Evolutionary conservation across 2,329 filamentous ascomycete species (phyloP).

Genomic region (Calonectria pauciramosa): DNA sequence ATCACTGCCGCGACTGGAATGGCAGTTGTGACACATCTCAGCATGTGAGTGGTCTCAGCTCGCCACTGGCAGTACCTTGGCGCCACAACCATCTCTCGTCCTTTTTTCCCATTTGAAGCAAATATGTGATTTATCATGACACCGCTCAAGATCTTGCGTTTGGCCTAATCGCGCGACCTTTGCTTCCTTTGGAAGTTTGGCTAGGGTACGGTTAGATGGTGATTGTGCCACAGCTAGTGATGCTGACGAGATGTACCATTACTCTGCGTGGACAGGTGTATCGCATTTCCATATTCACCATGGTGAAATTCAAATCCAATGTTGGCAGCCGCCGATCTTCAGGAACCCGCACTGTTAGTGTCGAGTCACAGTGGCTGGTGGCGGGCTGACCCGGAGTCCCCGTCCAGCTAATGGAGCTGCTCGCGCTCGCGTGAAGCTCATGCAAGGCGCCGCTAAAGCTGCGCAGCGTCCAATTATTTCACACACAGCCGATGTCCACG

Average conservation of each 20-base stretch:
- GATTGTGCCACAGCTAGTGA: background rate
- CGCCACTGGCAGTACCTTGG: background rate
- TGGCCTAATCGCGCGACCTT: background rate
- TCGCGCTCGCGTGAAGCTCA: background rate
- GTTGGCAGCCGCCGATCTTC: background rate
- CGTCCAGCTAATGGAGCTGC: background rate
- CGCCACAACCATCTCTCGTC: background rate
- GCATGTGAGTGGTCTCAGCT: background rate
- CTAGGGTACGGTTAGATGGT: background rate
- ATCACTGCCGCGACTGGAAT: background rate
- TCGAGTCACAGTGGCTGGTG: background rate
- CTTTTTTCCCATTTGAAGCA: background rate
- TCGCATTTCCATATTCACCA: too few species aligned
- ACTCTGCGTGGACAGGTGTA: too few species aligned
- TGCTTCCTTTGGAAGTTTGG: background rate
- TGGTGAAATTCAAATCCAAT: background rate
- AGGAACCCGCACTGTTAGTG: background rate
- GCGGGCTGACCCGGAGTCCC: background rate
- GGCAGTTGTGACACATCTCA: background rate
- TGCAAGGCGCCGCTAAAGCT: background rate
- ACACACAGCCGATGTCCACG: background rate
- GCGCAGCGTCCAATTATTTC: background rate
- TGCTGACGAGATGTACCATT: too few species aligned
- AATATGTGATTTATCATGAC: background rate
- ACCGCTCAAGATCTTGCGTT: background rate